Evolutionary conservation across 179 eudicot genomes (phyloP).

Genomic region (Beta lomatogona): DNA sequence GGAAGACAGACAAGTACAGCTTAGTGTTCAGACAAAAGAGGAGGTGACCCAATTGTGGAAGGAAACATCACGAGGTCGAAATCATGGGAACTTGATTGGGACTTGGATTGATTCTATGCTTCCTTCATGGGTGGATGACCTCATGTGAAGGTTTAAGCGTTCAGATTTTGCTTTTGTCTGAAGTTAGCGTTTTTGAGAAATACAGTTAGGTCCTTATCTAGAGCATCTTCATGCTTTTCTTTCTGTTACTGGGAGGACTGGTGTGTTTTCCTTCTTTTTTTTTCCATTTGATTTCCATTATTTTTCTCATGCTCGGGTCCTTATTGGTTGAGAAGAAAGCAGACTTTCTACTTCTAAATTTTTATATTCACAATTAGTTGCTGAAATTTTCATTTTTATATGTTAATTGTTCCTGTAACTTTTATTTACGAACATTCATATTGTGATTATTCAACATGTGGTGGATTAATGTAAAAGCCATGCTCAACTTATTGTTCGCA

Average conservation of each 20-base stretch:
- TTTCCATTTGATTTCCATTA: neutral
- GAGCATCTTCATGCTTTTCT: slow-evolving; percentile 3
- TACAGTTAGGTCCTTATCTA: neutral
- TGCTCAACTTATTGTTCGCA: no score
- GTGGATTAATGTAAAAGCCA: no score
- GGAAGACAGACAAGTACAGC: slow-evolving; percentile 15
- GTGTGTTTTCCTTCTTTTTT: neutral
- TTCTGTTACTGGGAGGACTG: neutral
- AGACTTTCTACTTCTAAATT: no score
- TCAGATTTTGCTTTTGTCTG: slow-evolving; percentile 14
- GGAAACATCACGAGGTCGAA: slow-evolving; percentile 12
- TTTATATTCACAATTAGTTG: no score
- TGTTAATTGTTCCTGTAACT: no score
- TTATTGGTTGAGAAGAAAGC: neutral
- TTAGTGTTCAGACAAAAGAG: slow-evolving; percentile 28
- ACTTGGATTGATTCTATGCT: slow-evolving; percentile 24
- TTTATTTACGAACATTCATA: no score
- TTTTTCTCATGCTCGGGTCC: neutral
- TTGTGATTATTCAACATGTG: no score
- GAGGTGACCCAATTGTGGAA: slow-evolving; percentile 36
- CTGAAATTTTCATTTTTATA: no score
- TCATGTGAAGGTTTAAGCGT: slow-evolving; percentile 13
- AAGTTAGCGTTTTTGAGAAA: neutral
- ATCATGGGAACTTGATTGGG: neutral
- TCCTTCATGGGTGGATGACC: neutral